Evolutionary conservation across 441 rosid species (phyloP).

Genomic region (Pelargonium fulgidum): DNA sequence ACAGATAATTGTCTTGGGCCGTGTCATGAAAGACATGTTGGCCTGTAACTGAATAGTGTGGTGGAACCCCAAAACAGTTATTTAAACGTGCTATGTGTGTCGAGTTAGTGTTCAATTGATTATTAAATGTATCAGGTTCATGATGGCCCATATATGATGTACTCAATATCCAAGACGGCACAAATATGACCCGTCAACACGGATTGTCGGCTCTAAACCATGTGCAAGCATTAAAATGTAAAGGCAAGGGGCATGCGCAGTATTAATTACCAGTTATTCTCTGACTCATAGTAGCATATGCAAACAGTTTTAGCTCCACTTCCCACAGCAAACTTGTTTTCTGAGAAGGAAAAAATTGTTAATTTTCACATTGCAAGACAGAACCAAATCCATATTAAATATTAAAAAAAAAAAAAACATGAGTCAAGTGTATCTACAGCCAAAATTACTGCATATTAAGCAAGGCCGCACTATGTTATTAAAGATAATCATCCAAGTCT

Average conservation of each 20-base stretch:
- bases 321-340: constrained; percentile 96
- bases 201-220: too few species aligned
- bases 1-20: too few species aligned
- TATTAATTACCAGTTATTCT: constrained; percentile 78
- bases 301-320: constrained; percentile 98
- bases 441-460: background rate
- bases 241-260: constrained; percentile 5
- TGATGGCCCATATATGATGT: too few species aligned
- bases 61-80: too few species aligned
- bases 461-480: background rate
- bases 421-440: background rate
- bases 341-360: constrained; percentile 32
- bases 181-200: too few species aligned
- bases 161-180: too few species aligned
- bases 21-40: too few species aligned
- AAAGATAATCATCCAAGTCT: background rate
- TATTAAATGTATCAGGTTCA: too few species aligned
- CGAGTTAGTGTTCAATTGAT: too few species aligned
- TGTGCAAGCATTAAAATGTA: constrained; percentile 10
- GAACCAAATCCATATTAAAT: background rate
- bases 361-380: background rate
- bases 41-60: too few species aligned
- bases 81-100: too few species aligned
- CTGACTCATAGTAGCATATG: constrained; percentile 94
- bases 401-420: background rate